Evolutionary conservation across 2,329 filamentous ascomycete species (phyloP).

Genomic region (Fonsecaea pugnacius): DNA sequence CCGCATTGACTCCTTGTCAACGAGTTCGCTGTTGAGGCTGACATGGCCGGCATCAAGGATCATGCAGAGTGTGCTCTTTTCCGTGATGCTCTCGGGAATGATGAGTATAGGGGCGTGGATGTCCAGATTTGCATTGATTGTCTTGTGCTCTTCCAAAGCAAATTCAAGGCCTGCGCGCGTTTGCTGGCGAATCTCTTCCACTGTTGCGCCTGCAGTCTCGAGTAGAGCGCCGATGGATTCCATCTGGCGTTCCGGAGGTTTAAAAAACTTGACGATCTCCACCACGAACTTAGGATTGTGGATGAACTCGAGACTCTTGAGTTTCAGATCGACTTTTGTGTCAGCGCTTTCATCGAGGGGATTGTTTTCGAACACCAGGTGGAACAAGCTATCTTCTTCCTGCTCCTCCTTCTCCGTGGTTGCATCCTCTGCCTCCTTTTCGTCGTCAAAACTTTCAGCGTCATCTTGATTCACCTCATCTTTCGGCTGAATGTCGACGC

Average conservation of each 20-base stretch:
- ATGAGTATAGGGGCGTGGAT: slow-evolving; percentile 96
- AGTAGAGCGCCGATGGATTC: slow-evolving; percentile 95
- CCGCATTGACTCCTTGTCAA: slow-evolving; percentile 85
- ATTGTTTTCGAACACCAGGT: slow-evolving; percentile 90
- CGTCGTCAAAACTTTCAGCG: slow-evolving; percentile 44
- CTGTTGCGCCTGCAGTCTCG: slow-evolving; percentile 92
- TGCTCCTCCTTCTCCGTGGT: slow-evolving; percentile 43
- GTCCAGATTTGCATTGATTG: slow-evolving; percentile 93
- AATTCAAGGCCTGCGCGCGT: slow-evolving; percentile 95
- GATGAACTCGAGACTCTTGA: slow-evolving; percentile 94
- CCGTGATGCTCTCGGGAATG: slow-evolving; percentile 87
- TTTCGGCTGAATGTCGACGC: slow-evolving; percentile 66
- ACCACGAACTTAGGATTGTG: slow-evolving; percentile 96
- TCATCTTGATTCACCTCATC: slow-evolving; percentile 54
- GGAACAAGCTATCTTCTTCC: slow-evolving; percentile 80
- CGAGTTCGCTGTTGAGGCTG: slow-evolving; percentile 89
- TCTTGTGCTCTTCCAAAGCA: slow-evolving; percentile 96
- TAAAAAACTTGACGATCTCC: slow-evolving; percentile 92
- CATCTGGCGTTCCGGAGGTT: slow-evolving; percentile 95
- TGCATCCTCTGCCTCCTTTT: slow-evolving; percentile 43
- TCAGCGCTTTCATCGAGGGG: slow-evolving; percentile 92
- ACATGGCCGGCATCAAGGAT: slow-evolving; percentile 97
- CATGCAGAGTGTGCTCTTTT: slow-evolving; percentile 78
- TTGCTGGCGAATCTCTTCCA: slow-evolving; percentile 92
- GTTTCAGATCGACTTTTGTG: slow-evolving; percentile 82